Evolutionary conservation across 148 eudicot species (phyloP).

Genomic region (Silene conica): DNA sequence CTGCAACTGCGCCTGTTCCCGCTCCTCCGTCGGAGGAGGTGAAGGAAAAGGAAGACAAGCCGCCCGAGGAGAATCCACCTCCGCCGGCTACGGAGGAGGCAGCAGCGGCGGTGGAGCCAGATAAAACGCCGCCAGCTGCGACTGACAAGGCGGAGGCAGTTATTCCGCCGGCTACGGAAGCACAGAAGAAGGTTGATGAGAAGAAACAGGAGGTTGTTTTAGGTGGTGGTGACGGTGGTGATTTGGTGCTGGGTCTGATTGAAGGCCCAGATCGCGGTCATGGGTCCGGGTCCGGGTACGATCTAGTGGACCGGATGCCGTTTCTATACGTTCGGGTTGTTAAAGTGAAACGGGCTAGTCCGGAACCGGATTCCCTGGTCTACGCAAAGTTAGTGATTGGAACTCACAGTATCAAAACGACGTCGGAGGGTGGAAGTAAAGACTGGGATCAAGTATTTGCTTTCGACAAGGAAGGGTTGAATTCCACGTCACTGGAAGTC

Average conservation of each 20-base stretch:
- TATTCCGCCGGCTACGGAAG: too few species aligned
- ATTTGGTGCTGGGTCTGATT: constrained; percentile 36
- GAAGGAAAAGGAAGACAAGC: constrained; percentile 17
- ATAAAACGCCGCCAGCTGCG: too few species aligned
- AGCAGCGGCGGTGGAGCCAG: constrained; percentile 23
- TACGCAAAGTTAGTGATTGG: constrained; percentile 72
- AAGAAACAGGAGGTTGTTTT: constrained; percentile 18
- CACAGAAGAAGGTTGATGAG: not conserved
- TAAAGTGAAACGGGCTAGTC: constrained; percentile 47
- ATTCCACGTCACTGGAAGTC: constrained; percentile 62
- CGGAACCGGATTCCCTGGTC: constrained; percentile 35
- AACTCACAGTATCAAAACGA: constrained; percentile 65
- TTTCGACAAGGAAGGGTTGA: constrained; percentile 73
- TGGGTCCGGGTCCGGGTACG: constrained; percentile 41
- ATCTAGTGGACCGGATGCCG: constrained; percentile 77
- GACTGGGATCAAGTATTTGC: constrained; percentile 93
- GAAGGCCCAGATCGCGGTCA: constrained; percentile 23
- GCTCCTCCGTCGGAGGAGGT: constrained; percentile 11
- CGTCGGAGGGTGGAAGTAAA: constrained; percentile 20
- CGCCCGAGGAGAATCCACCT: constrained; percentile 22
- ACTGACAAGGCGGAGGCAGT: too few species aligned
- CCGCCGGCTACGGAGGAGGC: constrained; percentile 24
- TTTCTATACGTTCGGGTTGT: constrained; percentile 76
- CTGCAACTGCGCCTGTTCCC: too few species aligned
- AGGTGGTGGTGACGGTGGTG: constrained; percentile 2